Base-by-base conservation (phyloP, 352 stramenopile genomes). In the Phytophthora crassamura region DNA sequence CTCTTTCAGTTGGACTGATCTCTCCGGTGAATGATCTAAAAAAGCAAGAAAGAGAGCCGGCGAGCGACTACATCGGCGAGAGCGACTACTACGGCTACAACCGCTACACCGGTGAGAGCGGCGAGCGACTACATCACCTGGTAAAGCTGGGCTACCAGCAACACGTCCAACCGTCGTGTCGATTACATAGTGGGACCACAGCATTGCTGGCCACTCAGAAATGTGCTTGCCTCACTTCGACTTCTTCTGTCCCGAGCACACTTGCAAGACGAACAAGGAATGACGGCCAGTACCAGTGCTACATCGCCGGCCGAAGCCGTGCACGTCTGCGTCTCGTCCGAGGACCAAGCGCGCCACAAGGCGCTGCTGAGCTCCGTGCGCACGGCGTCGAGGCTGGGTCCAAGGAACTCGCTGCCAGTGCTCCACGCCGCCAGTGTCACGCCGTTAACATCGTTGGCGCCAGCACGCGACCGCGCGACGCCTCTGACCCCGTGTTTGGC, bases 401-500 rank as follows among this genome's bases (percentile, higher is more conserved):
- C 42, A 7, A 49, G 5, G 9, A 16, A 25, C n/a, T 30, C 36
- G 12, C 15, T 72, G 42, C 64, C 64, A 47, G 43, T 28, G 38
- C 57, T 67, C 12, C 48, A 53, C 46, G 49, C 63, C 5, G 34
- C 60, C 12, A 53, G 14, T 4, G 60, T 80, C 14, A 55, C 47
- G 28, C 55, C 57, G 6, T 38, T 53, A 39, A 30, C 25, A 30
- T 52, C 55, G 10, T 52, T 71, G 15, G 34, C 53, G 18, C 62
- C 64, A 30, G 25, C 25, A 7, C 36, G 30, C 20, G 39, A 59
- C 30, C 43, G 51, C 25, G 72, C 67, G 25, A 45, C 50, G 15
- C 30, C 58, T 5, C 58, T 71, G 12, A 64, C 22, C 49, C 51
- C 10, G 42, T 60, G 35, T 61, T 67, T 30, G 16, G 35, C 7